Percentiles rank a stretch among this genome's conserved stretches.
These are phyloP conservation scores for Xerocomus minutiporus DNA, from an alignment of 1,284 basidiomycete species.

Conservation along the genomic window DNA sequence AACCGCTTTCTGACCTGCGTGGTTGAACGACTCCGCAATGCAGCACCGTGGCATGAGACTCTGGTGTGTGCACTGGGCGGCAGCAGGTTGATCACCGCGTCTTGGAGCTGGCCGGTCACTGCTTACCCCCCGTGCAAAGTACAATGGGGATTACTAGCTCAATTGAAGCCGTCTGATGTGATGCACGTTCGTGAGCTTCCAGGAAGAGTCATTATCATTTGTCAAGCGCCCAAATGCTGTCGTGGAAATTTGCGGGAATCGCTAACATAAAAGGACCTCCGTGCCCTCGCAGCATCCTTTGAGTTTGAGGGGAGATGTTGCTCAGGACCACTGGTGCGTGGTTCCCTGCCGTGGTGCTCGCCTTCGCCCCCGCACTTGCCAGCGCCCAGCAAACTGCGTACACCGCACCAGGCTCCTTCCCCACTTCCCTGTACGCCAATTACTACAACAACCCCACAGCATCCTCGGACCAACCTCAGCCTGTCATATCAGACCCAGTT, in stretches of 20 bases:
- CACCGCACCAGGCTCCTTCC: constrained; percentile 60
- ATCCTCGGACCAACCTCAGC: constrained; percentile 64
- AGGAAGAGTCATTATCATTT: not conserved
- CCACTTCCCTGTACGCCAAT: constrained; percentile 54
- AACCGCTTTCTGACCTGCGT: no score
- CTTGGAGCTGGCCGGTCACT: no score
- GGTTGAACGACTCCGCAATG: no score
- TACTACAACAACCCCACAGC: constrained; percentile 72
- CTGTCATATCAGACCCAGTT: constrained; percentile 65
- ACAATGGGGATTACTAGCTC: no score
- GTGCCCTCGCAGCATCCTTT: not conserved
- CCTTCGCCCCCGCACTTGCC: constrained; percentile 5
- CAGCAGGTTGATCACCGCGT: no score
- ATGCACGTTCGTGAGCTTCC: not conserved
- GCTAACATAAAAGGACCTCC: constrained; percentile 14
- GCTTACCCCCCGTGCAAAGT: no score
- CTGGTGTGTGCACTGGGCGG: no score
- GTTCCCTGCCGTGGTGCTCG: constrained; percentile 9
- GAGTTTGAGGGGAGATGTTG: constrained; percentile 9
- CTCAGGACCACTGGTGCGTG: not conserved
- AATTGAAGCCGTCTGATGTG: no score
- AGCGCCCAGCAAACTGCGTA: constrained; percentile 40
- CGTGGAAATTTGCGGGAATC: constrained; percentile 6
- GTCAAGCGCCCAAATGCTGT: not conserved
- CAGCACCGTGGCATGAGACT: no score